Evolutionary conservation across 78 protist genomes (phyloP), one percentile per base, ranked within the genome.

Genomic region (Chrysochromulina tobinii): DNA sequence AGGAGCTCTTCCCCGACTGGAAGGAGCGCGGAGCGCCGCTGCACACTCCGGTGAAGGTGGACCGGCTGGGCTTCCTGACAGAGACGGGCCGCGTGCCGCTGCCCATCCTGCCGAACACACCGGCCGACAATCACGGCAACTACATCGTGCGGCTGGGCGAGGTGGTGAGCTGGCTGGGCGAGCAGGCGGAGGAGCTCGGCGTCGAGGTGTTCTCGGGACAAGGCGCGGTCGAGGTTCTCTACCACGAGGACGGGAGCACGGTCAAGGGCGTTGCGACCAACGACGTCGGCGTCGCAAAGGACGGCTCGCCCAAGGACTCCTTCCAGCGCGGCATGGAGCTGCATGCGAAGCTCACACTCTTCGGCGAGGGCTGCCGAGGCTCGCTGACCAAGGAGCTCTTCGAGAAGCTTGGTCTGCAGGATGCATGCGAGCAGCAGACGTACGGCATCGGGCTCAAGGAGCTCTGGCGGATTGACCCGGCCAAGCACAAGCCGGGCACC

Each of bases 361-460:
- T 98, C 75, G 98, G 96, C 8, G 99, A 98, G 87, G 99, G 99
- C 53, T 96, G 98, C 75, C 96, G 96, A 61, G 99, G 99, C 57
- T 90, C 94, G 27, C 73, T 96, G 72, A 92, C 97, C 27, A 96
- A 98, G 94, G 89, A 38, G 57, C 61, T 79, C 50, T n/a, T 88
- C 50, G 69, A 1, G 20, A 73, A 68, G 66, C 38, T 50, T 38
- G 25, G 51, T 5, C 91, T 88, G 18, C 61, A 48, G 51, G 68
- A 20, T 20, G 14, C 92, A 48, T 21, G 53, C 68, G 93, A 92
- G 69, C 95, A 93, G 25, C 99, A 98, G 94, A 93, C 97, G 25
- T 97, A 96, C 93, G 99, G 98, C 81, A 61, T 98, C 68, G 99
- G 99, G 51, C 57, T 98, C 81, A 98, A 98, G 93, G 87, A 79